Evolutionary conservation across 2,329 filamentous ascomycete genomes (phyloP), one percentile per base, ranked within the genome.

Genomic region (Sclerotinia minor): DNA sequence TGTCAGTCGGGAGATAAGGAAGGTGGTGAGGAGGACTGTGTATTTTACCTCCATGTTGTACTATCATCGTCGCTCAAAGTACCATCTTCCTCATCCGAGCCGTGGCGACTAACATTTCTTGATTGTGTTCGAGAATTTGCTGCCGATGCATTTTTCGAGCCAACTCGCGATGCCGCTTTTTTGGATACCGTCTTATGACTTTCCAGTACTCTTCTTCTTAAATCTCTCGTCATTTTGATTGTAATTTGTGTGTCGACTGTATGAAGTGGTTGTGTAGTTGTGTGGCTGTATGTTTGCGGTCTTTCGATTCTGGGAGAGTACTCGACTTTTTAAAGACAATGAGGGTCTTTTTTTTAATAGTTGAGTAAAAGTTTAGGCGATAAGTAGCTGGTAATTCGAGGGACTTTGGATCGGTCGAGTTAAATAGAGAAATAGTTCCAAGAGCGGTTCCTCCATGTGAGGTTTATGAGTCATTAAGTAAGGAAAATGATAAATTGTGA

Each of bases 101-200:
- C 81, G 67, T 83, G 81, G 47, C 83, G 78, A 70, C 81, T 84
- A 26, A 76, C 79, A 68, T 79, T 80, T 63, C 82, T 78, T 19
- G 84, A 86, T 41, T 79, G 80, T 9, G 79, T 77, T 38, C 82
- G 72, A 11, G 83, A 85, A 70, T 79, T 81, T 24, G 80, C 78
- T 64, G 81, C 81, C n/a, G 83, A 85, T 24, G 79, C 79, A 13
- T 80, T 77, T 44, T 80, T 79, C 6, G 83, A 85, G 55, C 79
- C 79, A 19, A 80, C 76, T 67, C 80, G 72, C 78, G 83, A 83
- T 67, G 81, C 81, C 24, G 84, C 83, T 73, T 87, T 87, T 72
- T 82, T 83, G 59, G 85, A 87, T 38, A 85, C 78, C 0, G 85
- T 87, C 78, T 87, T 87, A 71, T 80, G 79, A 78, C 82, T 83